phyloP scores from a whole-genome alignment of 768 basidiomycete genomes.

The Suillus bovinus region DNA sequence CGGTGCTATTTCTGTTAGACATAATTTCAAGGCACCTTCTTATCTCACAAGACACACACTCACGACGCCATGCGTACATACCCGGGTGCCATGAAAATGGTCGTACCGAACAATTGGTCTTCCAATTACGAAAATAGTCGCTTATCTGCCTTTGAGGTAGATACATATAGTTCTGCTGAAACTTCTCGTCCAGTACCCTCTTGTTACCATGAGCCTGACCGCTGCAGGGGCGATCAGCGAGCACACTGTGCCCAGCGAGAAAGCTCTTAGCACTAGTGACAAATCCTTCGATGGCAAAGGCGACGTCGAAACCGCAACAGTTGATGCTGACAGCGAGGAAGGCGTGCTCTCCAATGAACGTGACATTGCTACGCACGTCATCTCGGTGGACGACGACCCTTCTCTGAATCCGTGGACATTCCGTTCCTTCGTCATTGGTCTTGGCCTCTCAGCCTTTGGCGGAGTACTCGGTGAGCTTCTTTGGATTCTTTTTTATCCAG shows the following conservation, averaged over 20 bases:
- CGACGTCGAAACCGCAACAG: constrained; percentile 34
- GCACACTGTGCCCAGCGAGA: constrained; percentile 6
- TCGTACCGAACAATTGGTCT: background rate
- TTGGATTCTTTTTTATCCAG: constrained; percentile 10
- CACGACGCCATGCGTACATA: background rate
- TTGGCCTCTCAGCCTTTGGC: constrained; percentile 48
- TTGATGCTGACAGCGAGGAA: constrained; percentile 25
- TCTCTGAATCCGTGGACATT: constrained; percentile 47
- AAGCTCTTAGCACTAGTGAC: constrained; percentile 17
- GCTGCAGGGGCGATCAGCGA: background rate
- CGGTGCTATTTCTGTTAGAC: background rate
- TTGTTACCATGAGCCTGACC: constrained; percentile 6
- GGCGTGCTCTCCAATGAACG: constrained; percentile 41
- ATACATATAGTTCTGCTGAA: background rate
- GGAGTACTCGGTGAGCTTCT: constrained; percentile 42
- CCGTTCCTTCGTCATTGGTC: constrained; percentile 47
- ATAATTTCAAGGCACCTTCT: background rate
- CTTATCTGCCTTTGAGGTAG: background rate
- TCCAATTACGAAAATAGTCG: constrained; percentile 2
- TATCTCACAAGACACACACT: background rate
- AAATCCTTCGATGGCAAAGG: constrained; percentile 30
- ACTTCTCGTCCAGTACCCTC: background rate
- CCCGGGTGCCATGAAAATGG: too few species aligned
- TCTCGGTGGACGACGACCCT: constrained; percentile 45
- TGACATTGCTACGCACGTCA: constrained; percentile 44